Conservation (phyloP, 2,329 filamentous ascomycete genomes). For the Diaporthe citriasiana region DNA sequence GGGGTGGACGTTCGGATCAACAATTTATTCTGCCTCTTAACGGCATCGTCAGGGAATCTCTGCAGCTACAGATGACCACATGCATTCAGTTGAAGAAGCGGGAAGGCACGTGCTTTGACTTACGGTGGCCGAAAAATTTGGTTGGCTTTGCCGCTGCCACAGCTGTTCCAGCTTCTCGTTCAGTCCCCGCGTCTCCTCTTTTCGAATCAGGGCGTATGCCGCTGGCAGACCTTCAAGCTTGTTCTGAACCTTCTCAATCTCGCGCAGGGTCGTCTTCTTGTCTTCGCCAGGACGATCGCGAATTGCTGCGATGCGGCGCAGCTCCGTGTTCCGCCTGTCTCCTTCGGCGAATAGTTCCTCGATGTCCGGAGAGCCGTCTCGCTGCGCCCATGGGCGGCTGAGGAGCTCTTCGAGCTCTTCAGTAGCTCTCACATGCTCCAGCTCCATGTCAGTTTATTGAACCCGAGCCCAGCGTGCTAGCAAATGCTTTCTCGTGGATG, state of each 20-base stretch:
- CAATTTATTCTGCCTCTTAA: background rate
- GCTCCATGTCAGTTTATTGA: background rate
- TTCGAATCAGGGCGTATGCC: background rate
- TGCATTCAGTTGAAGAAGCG: background rate
- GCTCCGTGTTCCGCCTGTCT: background rate
- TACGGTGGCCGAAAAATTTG: background rate
- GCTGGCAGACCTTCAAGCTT: background rate
- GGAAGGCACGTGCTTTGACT: background rate
- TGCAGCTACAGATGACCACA: background rate
- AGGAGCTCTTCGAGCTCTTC: background rate
- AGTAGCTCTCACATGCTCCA: background rate
- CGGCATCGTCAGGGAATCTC: background rate
- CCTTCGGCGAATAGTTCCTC: background rate
- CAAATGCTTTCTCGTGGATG: background rate
- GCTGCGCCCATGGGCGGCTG: background rate
- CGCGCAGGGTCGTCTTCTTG: background rate
- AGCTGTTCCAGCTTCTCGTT: background rate
- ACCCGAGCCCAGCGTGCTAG: background rate
- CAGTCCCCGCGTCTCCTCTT: background rate
- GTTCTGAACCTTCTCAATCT: background rate
- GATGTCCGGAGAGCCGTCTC: background rate
- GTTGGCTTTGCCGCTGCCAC: background rate
- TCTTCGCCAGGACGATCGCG: background rate
- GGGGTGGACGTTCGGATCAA: background rate
- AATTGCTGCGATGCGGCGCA: background rate